Conservation (phyloP, 2,329 filamentous ascomycete species). For the Immersiporthe knoxdaviesiana region DNA sequence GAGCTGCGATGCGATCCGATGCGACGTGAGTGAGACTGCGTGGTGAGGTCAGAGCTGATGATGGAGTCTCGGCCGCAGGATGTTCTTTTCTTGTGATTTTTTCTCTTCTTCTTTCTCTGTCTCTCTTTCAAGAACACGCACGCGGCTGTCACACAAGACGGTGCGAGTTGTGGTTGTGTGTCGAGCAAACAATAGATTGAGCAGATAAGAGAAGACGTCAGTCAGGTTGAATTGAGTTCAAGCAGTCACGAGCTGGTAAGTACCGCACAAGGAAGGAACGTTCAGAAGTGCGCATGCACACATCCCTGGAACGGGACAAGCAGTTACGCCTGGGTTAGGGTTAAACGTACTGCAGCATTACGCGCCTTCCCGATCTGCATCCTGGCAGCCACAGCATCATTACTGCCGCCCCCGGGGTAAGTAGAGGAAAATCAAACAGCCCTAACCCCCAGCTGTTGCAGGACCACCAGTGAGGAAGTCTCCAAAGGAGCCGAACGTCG, state of each 20-base stretch:
- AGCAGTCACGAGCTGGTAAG: not conserved
- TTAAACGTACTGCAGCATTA: not conserved
- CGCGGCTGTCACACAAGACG: not conserved
- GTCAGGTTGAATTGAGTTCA: not conserved
- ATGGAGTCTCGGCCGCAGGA: not conserved
- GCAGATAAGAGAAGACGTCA: not conserved
- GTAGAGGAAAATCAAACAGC: too few species aligned
- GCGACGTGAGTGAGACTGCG: not conserved
- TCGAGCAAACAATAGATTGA: not conserved
- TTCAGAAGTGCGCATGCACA: not conserved
- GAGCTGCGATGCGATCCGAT: not conserved
- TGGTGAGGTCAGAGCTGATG: slow-evolving; percentile 1
- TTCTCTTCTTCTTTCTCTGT: not conserved
- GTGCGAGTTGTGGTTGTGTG: not conserved
- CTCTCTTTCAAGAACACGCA: not conserved
- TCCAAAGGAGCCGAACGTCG: too few species aligned
- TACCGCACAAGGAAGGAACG: not conserved
- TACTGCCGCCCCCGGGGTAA: too few species aligned
- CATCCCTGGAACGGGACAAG: not conserved
- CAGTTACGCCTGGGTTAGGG: not conserved
- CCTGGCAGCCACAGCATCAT: too few species aligned
- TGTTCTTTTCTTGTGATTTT: not conserved
- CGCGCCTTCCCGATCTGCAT: not conserved
- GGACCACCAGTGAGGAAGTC: too few species aligned
- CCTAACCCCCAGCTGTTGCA: too few species aligned